Conservation (phyloP, 495 filamentous ascomycete genomes). For the Gamarada debralockiae region DNA sequence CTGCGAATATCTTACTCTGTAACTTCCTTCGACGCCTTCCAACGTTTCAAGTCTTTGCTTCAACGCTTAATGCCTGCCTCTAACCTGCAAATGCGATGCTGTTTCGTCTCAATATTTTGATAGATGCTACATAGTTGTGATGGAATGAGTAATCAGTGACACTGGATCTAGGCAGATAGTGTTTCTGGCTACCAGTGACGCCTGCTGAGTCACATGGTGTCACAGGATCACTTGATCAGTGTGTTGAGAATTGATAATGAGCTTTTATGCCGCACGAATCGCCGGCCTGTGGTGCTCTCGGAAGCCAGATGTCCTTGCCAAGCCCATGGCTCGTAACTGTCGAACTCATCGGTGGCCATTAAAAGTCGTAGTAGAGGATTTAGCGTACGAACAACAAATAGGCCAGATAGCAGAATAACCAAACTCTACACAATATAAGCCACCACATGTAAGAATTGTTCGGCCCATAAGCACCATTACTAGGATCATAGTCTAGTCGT, state of each 20-base stretch:
- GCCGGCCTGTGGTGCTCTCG: neutral
- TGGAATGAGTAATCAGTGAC: too few relatives aligned
- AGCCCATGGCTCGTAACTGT: constrained; percentile 37
- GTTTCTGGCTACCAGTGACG: too few relatives aligned
- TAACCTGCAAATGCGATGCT: neutral
- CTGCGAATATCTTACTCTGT: neutral
- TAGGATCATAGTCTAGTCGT: constrained; percentile 12
- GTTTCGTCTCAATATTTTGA: neutral
- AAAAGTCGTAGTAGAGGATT: neutral
- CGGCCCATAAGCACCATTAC: constrained; percentile 1
- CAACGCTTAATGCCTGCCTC: neutral
- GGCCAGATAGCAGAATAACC: constrained; percentile 10
- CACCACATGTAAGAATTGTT: neutral
- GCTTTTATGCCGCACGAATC: neutral
- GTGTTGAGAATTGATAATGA: neutral
- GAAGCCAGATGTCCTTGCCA: constrained; percentile 42
- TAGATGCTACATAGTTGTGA: neutral
- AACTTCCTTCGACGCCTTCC: neutral
- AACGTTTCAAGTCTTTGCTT: neutral
- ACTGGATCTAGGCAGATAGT: too few relatives aligned
- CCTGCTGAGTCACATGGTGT: too few relatives aligned
- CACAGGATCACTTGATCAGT: too few relatives aligned
- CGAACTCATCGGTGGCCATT: neutral
- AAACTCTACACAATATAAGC: constrained; percentile 6
- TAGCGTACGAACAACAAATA: constrained; percentile 13